Evolutionary conservation across 495 filamentous ascomycete genomes (phyloP), one percentile per base, ranked within the genome.

Genomic region (Filosporella fistucella): DNA sequence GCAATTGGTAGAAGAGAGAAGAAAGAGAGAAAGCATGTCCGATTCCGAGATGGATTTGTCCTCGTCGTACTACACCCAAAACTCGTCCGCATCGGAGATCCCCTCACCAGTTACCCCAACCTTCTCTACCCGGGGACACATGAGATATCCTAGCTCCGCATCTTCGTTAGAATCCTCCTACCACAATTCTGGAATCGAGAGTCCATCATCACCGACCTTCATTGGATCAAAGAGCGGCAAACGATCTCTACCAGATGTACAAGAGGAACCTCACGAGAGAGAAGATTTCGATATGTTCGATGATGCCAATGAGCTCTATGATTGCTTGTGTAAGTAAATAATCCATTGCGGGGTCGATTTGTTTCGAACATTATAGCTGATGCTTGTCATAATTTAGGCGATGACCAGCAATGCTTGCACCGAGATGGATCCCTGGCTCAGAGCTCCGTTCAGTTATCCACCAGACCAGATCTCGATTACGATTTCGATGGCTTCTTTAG

Each of bases 81-180:
- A 69, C 56, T 76, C 76, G 17, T 77, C 73, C 28, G 70, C 74
- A 22, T 84, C 82, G 9, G 80, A 79, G 49, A 53, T 72, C 35
- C 71, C 78, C 13, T 78, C 80, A 23, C 81, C 81, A 13, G 65
- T 78, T 33, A 78, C 80, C 25, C 77, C 82, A 23, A 79, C 76
- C 17, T 83, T 82, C 52, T 80, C 78, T 11, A 12, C 28, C 29
- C 75, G 72, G 42, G 70, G 70, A 21, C 76, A 82, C 55, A 57
- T 71, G 28, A 68, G 80, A 56, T 81, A 68, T 52, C 73, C 81
- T 2, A 72, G 68, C 40, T 77, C 75, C 1, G 62, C 64, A 17
- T 75, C 75, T 0, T 77, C 72, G 2, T 64, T 77, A 38, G 73
- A 76, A 40, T 59, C 71, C 10, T 46, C 64, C 1, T 55, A 62